A percentile compares a stretch with the other conserved stretches of the same genome.
Conservation (phyloP, 139 green algal genomes). For the Mychonastes homosphaera region DNA sequence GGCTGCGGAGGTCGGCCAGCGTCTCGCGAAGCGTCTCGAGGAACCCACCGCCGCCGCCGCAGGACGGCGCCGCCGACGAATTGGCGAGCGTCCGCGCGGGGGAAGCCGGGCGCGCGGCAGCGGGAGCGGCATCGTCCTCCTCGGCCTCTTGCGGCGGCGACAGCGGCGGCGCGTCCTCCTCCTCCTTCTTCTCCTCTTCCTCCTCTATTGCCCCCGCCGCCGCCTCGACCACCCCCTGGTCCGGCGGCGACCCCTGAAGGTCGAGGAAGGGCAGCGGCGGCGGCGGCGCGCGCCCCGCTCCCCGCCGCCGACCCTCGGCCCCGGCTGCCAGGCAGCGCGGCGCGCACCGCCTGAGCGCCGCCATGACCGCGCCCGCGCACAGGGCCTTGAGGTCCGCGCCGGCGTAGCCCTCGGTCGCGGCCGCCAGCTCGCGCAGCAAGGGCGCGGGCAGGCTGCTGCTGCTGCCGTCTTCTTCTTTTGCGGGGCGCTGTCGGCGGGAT, state of each 20-base stretch:
- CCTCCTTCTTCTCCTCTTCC: background rate
- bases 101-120: too few species aligned
- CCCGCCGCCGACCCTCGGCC: background rate
- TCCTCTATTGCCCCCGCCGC: background rate
- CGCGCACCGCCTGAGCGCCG: slow-evolving; percentile 27
- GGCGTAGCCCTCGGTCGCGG: slow-evolving; percentile 48
- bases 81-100: too few species aligned
- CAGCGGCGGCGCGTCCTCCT: background rate
- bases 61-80: too few species aligned
- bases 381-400: slow-evolving; percentile 63
- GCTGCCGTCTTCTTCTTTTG: too few species aligned
- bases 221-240: background rate
- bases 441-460: background rate
- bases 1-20: too few species aligned
- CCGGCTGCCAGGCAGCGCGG: slow-evolving; percentile 12
- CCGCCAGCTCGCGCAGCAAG: slow-evolving; percentile 31
- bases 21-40: too few species aligned
- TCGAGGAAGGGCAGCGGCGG: background rate
- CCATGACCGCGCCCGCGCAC: slow-evolving; percentile 44
- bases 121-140: background rate
- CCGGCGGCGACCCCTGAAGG: background rate
- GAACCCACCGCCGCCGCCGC: too few species aligned
- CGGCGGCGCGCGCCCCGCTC: background rate
- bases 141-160: background rate
- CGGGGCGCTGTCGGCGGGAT: background rate